A percentile compares a stretch with the other conserved stretches of the same genome.
Evolutionary conservation across 345 rosid species (phyloP).

Genomic region (Pseudoturritis turrita): DNA sequence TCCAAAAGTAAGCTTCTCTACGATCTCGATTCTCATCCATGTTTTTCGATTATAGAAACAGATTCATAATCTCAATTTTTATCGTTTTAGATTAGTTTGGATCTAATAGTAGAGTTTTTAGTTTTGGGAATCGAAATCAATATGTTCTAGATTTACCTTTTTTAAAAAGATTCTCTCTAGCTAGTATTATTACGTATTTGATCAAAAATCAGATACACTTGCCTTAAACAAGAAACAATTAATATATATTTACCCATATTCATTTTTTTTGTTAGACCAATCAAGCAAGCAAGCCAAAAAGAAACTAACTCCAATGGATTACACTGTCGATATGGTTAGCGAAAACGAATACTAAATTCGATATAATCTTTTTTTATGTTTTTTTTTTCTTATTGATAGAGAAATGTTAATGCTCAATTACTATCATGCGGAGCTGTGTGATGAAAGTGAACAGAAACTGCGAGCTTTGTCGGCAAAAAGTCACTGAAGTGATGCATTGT

Average conservation of each 20-base stretch:
- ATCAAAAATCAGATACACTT: too few relatives aligned
- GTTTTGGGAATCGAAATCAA: too few relatives aligned
- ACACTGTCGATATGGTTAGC: constrained; percentile 17
- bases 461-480: constrained; percentile 16
- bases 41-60: too few relatives aligned
- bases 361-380: neutral
- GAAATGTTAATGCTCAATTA: neutral
- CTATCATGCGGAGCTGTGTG: constrained; percentile 13
- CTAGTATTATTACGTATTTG: too few relatives aligned
- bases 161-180: too few relatives aligned
- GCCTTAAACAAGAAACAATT: too few relatives aligned
- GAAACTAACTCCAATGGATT: constrained; percentile 10
- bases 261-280: neutral
- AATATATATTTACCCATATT: neutral
- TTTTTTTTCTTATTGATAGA: neutral
- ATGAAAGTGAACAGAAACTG: constrained; percentile 27
- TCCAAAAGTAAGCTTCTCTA: too few relatives aligned
- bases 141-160: too few relatives aligned
- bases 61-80: too few relatives aligned
- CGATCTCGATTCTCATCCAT: too few relatives aligned
- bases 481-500: constrained; percentile 19
- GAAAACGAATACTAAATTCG: neutral
- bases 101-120: too few relatives aligned
- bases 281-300: neutral
- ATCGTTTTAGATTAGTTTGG: too few relatives aligned